These are phyloP conservation scores for Trichoderma endophyticum DNA, from an alignment of 2,329 filamentous ascomycete species.

Conservation along the genomic window DNA sequence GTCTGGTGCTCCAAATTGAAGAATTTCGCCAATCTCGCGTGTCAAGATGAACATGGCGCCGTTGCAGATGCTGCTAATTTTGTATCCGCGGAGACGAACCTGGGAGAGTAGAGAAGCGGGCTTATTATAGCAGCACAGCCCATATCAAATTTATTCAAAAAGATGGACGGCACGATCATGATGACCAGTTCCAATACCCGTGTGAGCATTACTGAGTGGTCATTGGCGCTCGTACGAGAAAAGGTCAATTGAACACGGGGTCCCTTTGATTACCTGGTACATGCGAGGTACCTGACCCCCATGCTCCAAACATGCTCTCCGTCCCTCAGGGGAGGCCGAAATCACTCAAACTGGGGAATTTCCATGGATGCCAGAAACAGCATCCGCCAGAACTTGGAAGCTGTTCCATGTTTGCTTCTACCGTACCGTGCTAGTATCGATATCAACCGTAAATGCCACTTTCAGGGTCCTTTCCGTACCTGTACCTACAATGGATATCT, in stretches of 20 bases:
- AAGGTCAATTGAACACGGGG: background rate
- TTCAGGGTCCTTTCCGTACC: background rate
- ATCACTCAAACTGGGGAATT: background rate
- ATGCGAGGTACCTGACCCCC: background rate
- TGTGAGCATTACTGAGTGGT: background rate
- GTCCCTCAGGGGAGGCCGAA: background rate
- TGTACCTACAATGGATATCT: too few species aligned
- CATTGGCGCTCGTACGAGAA: background rate
- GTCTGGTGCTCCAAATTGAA: background rate
- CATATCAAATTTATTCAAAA: background rate
- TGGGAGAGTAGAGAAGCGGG: background rate
- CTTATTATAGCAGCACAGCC: background rate
- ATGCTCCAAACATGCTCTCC: background rate
- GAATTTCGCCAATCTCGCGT: slow-evolving; percentile 10
- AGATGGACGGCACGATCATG: background rate
- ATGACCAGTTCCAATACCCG: background rate
- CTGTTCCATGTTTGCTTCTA: background rate
- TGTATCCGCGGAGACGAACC: background rate
- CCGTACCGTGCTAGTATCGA: background rate
- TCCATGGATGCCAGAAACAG: background rate
- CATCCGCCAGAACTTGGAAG: background rate
- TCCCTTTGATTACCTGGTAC: background rate
- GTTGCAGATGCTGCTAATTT: background rate
- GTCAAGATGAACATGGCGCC: background rate
- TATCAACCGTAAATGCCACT: background rate